These are phyloP conservation scores for Bathelium albidoporum DNA, from an alignment of 495 filamentous ascomycete genomes.

Conservation along the genomic window DNA sequence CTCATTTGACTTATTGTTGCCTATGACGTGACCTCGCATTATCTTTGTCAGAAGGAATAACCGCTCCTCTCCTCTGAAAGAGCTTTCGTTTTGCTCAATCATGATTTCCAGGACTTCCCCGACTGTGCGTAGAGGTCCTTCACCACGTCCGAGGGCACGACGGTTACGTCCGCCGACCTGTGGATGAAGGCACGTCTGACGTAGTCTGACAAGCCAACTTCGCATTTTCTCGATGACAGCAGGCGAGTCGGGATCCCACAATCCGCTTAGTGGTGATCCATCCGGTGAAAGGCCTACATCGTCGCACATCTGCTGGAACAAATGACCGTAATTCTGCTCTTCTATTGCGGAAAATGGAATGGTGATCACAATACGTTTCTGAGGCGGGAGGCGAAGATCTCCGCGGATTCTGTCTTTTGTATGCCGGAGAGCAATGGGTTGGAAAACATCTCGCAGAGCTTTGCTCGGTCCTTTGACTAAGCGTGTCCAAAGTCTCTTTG, in stretches of 20 bases:
- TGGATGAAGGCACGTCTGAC: slow-evolving; percentile 82
- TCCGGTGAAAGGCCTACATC: slow-evolving; percentile 53
- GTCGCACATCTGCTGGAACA: slow-evolving; percentile 63
- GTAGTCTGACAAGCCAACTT: slow-evolving; percentile 56
- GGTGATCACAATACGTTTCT: slow-evolving; percentile 77
- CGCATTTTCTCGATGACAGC: slow-evolving; percentile 55
- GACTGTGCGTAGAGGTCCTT: slow-evolving; percentile 64
- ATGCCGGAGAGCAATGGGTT: slow-evolving; percentile 64
- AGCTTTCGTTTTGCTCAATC: slow-evolving; percentile 67
- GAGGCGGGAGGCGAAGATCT: slow-evolving; percentile 61
- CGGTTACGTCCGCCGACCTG: slow-evolving; percentile 60
- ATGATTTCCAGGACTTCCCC: slow-evolving; percentile 76
- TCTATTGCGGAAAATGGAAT: slow-evolving; percentile 82
- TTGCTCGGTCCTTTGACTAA: slow-evolving; percentile 48
- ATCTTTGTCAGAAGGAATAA: slow-evolving; percentile 49
- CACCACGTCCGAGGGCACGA: slow-evolving; percentile 51
- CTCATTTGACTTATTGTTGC: slow-evolving; percentile 42
- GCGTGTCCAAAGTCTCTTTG: slow-evolving; percentile 53
- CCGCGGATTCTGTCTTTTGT: slow-evolving; percentile 69
- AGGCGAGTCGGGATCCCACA: slow-evolving; percentile 54
- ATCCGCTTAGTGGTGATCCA: slow-evolving; percentile 48
- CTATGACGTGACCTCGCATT: slow-evolving; percentile 61
- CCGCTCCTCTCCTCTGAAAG: slow-evolving; percentile 57
- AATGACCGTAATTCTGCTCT: slow-evolving; percentile 68
- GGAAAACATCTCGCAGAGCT: slow-evolving; percentile 56